Evolutionary conservation across 345 rosid genomes (phyloP).

Genomic region (Hibiscus tridactylites): DNA sequence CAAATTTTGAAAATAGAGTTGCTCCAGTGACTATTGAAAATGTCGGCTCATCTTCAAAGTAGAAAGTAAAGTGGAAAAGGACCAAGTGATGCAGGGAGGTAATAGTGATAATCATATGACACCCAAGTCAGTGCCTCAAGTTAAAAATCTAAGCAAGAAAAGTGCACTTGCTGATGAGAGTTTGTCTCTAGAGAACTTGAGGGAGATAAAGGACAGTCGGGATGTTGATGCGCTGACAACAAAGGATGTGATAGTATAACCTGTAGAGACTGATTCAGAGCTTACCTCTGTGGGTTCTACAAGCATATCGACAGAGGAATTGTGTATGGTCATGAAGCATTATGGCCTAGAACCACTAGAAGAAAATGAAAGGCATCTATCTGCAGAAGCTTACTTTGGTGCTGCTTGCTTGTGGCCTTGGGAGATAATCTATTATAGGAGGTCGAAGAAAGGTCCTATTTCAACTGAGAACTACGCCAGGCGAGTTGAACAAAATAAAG

Average conservation of each 20-base stretch:
- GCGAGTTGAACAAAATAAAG: constrained; percentile 36
- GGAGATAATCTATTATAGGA: constrained; percentile 34
- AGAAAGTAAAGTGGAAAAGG: constrained; percentile 17
- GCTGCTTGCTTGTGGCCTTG: constrained; percentile 46
- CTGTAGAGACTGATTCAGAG: constrained; percentile 14
- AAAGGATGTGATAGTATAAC: constrained; percentile 4
- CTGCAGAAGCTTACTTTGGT: constrained; percentile 31
- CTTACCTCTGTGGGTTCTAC: constrained; percentile 10
- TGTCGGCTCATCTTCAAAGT: constrained; percentile 3
- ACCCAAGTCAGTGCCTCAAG: constrained; percentile 12
- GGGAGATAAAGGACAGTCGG: constrained; percentile 10
- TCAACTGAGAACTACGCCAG: constrained; percentile 35
- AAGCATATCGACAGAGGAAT: constrained; percentile 28
- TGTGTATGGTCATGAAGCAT: constrained; percentile 32
- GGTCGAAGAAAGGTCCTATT: constrained; percentile 44
- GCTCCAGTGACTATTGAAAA: constrained; percentile 1
- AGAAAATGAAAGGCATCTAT: constrained; percentile 23
- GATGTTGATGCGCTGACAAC: constrained; percentile 17
- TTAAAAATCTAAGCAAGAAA: constrained; percentile 16
- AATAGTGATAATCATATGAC: constrained; percentile 1
- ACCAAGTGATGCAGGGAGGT: constrained; percentile 11
- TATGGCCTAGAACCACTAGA: constrained; percentile 26
- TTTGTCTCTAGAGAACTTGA: constrained; percentile 11
- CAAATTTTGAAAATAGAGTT: constrained; percentile 9
- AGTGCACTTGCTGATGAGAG: constrained; percentile 5